Conservation (phyloP, 805 yeast genomes). For the Jamesozyma gamospora region DNA sequence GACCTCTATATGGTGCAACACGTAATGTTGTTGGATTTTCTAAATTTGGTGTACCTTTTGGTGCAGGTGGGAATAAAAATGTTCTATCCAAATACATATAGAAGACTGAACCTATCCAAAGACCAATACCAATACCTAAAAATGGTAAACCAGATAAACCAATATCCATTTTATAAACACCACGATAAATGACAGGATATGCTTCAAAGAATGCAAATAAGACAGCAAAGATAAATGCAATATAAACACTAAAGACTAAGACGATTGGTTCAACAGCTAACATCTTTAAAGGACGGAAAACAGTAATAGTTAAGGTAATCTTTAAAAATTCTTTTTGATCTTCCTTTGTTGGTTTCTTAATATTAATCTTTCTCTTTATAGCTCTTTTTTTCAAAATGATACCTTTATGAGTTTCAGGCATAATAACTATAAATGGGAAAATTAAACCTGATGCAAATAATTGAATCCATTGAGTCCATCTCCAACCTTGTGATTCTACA, state of each 20-base stretch:
- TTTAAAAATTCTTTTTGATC: constrained; percentile 33
- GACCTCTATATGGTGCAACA: constrained; percentile 33
- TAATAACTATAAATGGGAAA: constrained; percentile 37
- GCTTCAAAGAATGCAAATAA: constrained; percentile 75
- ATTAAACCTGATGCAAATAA: constrained; percentile 53
- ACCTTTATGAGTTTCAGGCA: constrained; percentile 69
- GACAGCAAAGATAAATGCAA: constrained; percentile 69
- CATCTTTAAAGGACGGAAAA: constrained; percentile 60
- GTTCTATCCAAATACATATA: constrained; percentile 42
- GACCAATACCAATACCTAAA: constrained; percentile 62
- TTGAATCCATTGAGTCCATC: constrained; percentile 65
- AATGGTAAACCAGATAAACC: constrained; percentile 65
- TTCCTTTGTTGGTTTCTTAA: constrained; percentile 31
- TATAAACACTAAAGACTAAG: constrained; percentile 53
- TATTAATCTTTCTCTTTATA: constrained; percentile 43
- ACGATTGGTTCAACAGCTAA: constrained; percentile 68
- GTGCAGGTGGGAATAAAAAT: constrained; percentile 44
- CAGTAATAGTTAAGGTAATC: constrained; percentile 38
- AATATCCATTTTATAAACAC: constrained; percentile 45
- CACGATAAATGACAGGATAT: constrained; percentile 62
- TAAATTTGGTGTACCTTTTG: constrained; percentile 45
- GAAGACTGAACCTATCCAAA: constrained; percentile 43
- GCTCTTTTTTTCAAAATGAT: constrained; percentile 53
- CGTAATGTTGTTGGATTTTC: constrained; percentile 31
- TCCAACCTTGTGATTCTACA: constrained; percentile 50